Percentiles rank a stretch among this genome's conserved stretches.
Evolutionary conservation across 768 basidiomycete genomes (phyloP).

Genomic region (Psilocybe cyanescens): DNA sequence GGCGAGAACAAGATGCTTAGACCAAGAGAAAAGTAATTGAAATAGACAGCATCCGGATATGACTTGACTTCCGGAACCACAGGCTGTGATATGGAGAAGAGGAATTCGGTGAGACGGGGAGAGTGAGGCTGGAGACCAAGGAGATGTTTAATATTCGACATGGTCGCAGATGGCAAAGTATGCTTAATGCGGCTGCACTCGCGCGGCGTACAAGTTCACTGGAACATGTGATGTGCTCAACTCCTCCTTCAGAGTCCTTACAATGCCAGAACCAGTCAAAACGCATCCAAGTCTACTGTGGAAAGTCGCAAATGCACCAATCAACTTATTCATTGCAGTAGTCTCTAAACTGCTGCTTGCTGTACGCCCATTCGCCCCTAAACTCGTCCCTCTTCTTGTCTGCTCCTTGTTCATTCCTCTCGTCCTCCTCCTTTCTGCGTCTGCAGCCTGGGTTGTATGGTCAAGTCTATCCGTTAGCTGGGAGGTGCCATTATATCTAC

Average conservation of each 20-base stretch:
- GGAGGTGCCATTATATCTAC: slow-evolving; percentile 69
- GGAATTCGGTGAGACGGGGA: slow-evolving; percentile 41
- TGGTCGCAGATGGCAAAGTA: slow-evolving; percentile 1
- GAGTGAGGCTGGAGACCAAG: slow-evolving; percentile 59
- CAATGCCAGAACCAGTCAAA: slow-evolving; percentile 8
- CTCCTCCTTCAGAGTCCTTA: neutral
- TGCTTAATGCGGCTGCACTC: slow-evolving; percentile 13
- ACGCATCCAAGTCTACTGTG: slow-evolving; percentile 2
- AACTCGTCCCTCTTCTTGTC: slow-evolving; percentile 67
- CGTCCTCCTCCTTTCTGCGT: slow-evolving; percentile 58
- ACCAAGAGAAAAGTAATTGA: slow-evolving; percentile 82
- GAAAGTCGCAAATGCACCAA: slow-evolving; percentile 10
- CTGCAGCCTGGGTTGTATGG: slow-evolving; percentile 80
- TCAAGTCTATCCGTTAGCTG: slow-evolving; percentile 70
- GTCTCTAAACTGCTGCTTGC: slow-evolving; percentile 29
- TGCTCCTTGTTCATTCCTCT: slow-evolving; percentile 67
- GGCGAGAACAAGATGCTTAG: slow-evolving; percentile 82
- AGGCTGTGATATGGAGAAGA: slow-evolving; percentile 31
- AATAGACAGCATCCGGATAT: slow-evolving; percentile 84
- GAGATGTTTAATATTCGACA: slow-evolving; percentile 35
- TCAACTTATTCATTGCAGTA: slow-evolving; percentile 16
- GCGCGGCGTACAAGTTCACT: neutral
- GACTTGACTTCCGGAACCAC: slow-evolving; percentile 69
- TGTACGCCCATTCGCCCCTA: slow-evolving; percentile 59
- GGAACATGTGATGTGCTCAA: neutral